These are phyloP conservation scores for Psidium guajava DNA, from an alignment of 345 rosid genomes.

Conservation along the genomic window DNA sequence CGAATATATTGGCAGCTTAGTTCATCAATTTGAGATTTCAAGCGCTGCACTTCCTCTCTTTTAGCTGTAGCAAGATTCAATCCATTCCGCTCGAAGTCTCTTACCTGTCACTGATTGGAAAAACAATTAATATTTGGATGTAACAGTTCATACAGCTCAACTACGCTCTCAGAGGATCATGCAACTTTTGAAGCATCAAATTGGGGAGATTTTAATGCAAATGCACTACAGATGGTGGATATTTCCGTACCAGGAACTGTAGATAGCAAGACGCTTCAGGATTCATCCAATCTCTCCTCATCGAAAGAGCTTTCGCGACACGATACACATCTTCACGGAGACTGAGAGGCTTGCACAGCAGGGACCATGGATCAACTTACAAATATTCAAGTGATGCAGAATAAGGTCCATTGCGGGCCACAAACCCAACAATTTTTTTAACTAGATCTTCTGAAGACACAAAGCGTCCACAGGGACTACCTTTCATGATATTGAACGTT, in stretches of 20 bases:
- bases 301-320: conserved; percentile 49
- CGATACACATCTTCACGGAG: conserved; percentile 78
- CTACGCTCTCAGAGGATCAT: not conserved
- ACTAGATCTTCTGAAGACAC: not conserved
- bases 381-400: not conserved
- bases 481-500: not conserved
- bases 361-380: conserved; percentile 9
- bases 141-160: not conserved
- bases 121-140: conserved; percentile 25
- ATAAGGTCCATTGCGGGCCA: not conserved
- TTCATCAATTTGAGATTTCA: conserved; percentile 64
- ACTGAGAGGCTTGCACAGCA: conserved; percentile 44
- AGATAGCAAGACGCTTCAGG: conserved; percentile 54
- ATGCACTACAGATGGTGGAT: not conserved
- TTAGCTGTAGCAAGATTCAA: conserved; percentile 69
- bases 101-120: conserved; percentile 85
- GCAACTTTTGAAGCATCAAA: not conserved
- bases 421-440: not conserved
- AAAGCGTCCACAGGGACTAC: not conserved
- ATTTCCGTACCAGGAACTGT: conserved; percentile 69
- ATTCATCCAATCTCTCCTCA: conserved; percentile 43
- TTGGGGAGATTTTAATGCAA: not conserved
- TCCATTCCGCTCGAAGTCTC: conserved; percentile 85
- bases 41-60: conserved; percentile 67
- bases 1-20: conserved; percentile 56